These are phyloP conservation scores for Lipomyces anomalus DNA, from an alignment of 805 yeast species.

Conservation along the genomic window DNA sequence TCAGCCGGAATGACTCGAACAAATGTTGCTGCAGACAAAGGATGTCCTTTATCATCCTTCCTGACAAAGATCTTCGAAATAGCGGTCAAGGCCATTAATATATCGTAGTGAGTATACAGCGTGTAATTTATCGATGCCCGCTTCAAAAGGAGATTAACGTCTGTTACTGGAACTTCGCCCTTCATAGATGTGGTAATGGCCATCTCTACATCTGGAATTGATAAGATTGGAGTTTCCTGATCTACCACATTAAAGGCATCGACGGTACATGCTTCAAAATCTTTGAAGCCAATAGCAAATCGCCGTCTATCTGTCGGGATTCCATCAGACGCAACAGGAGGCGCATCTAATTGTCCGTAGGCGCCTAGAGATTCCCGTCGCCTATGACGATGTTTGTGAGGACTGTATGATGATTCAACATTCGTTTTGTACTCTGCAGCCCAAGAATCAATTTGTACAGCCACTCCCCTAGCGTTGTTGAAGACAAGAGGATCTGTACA, in stretches of 20 bases:
- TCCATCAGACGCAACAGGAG: slow-evolving; percentile 4
- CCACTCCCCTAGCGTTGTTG: slow-evolving; percentile 13
- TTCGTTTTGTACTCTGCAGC: slow-evolving; percentile 17
- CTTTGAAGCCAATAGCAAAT: slow-evolving; percentile 26
- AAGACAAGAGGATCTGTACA: slow-evolving; percentile 10
- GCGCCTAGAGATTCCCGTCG: too few species aligned
- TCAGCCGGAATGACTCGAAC: too few species aligned
- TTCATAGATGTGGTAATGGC: slow-evolving; percentile 21
- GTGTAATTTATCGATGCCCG: slow-evolving; percentile 27
- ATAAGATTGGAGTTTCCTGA: slow-evolving; percentile 23
- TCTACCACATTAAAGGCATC: slow-evolving; percentile 27
- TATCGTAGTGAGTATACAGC: slow-evolving; percentile 17
- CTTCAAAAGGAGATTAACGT: slow-evolving; percentile 24
- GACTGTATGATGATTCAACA: too few species aligned
- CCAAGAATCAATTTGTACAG: slow-evolving; percentile 20
- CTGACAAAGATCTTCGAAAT: slow-evolving; percentile 8
- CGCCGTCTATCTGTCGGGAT: slow-evolving; percentile 22
- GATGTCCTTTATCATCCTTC: too few species aligned
- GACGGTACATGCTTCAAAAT: slow-evolving; percentile 27
- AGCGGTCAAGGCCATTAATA: slow-evolving; percentile 16
- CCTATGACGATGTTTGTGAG: background rate
- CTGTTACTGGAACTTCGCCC: slow-evolving; percentile 15
- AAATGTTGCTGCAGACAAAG: too few species aligned
- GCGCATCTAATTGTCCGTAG: slow-evolving; percentile 8
- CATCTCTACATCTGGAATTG: slow-evolving; percentile 28